phyloP scores from a whole-genome alignment of 805 yeast species.

The Ogataea ganodermae region DNA sequence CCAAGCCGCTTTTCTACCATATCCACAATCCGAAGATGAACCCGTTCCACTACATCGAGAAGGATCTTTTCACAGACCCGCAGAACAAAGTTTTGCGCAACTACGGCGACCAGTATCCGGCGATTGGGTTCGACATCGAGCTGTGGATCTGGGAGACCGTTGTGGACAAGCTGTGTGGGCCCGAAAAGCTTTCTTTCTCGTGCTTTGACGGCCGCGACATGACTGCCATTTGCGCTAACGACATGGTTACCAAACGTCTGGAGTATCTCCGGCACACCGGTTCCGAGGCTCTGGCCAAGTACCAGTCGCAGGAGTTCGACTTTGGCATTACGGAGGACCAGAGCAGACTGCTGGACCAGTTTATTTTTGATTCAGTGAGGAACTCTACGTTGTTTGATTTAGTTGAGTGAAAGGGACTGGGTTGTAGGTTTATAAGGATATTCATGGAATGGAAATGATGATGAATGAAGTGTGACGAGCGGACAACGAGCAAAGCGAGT shows the following conservation, averaged over 20 bases:
- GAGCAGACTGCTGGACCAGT: slow-evolving; percentile 8
- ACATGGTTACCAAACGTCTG: slow-evolving; percentile 23
- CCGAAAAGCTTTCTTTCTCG: slow-evolving; percentile 14
- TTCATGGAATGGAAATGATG: too few relatives aligned
- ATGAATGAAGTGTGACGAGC: too few relatives aligned
- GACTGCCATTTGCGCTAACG: slow-evolving; percentile 24
- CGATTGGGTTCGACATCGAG: slow-evolving; percentile 27
- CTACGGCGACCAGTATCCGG: slow-evolving; percentile 23
- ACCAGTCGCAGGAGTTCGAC: background rate
- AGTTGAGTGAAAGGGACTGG: background rate
- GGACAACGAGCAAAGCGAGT: too few relatives aligned
- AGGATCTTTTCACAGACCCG: slow-evolving; percentile 22
- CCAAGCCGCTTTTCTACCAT: slow-evolving; percentile 35
- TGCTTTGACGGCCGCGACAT: slow-evolving; percentile 25
- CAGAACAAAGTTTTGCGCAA: slow-evolving; percentile 16
- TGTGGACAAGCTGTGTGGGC: slow-evolving; percentile 26
- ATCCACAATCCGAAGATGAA: slow-evolving; percentile 51
- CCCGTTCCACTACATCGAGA: slow-evolving; percentile 39
- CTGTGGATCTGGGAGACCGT: slow-evolving; percentile 29
- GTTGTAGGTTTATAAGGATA: too few relatives aligned
- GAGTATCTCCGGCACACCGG: slow-evolving; percentile 29
- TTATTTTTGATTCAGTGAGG: slow-evolving; percentile 11
- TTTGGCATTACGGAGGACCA: slow-evolving; percentile 8
- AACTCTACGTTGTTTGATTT: slow-evolving; percentile 1
- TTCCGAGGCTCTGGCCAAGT: slow-evolving; percentile 1